phyloP scores from a whole-genome alignment of 257 asterid species.

The Coffea canephora region DNA sequence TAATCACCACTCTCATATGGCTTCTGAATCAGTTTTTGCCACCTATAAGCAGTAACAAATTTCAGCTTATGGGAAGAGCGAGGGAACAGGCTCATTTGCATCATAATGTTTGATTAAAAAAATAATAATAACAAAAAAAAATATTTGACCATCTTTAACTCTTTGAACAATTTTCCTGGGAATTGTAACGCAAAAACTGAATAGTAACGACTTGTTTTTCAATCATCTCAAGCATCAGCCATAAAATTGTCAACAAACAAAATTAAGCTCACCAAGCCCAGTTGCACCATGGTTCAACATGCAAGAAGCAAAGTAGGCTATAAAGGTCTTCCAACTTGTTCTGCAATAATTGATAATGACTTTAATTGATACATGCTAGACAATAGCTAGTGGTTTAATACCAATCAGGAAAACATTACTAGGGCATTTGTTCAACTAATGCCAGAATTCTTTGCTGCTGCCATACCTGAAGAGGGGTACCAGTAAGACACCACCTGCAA shows the following conservation, averaged over 20 bases:
- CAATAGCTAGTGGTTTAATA: neutral
- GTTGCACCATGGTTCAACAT: slow-evolving; percentile 93
- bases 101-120: too few relatives aligned
- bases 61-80: neutral
- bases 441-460: neutral
- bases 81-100: neutral
- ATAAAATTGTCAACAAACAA: neutral
- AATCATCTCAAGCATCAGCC: neutral
- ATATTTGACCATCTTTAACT: neutral
- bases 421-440: neutral
- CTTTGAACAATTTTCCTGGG: neutral
- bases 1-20: slow-evolving; percentile 79
- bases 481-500: slow-evolving; percentile 91
- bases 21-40: slow-evolving; percentile 75
- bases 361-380: neutral
- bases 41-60: slow-evolving; percentile 40
- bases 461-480: slow-evolving; percentile 87
- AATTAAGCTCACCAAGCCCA: slow-evolving; percentile 71
- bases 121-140: neutral
- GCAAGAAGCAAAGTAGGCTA: slow-evolving; percentile 88
- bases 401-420: too few relatives aligned
- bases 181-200: neutral
- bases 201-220: neutral
- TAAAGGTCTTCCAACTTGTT: slow-evolving; percentile 76
- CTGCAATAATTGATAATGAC: slow-evolving; percentile 38